Evolutionary conservation across 371 early-diverging fungal species (phyloP).

Genomic region (Mucor velutinosus): DNA sequence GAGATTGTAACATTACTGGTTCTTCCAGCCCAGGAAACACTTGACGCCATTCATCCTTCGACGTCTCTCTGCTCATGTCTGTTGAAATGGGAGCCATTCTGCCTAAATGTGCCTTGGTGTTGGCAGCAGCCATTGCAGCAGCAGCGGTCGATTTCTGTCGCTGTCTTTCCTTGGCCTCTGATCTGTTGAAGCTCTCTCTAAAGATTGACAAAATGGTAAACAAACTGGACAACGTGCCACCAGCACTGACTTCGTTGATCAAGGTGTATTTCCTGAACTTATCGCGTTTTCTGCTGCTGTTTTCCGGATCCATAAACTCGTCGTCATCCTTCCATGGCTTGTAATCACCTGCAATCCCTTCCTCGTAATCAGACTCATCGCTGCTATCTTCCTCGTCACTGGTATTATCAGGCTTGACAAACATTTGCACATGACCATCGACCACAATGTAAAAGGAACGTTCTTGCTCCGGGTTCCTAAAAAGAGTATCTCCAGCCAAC

Average conservation of each 20-base stretch:
- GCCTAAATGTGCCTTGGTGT: constrained; percentile 2
- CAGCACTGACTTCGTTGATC: constrained; percentile 86
- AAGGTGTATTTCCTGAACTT: constrained; percentile 68
- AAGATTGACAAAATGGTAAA: constrained; percentile 93
- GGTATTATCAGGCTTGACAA: constrained; percentile 51
- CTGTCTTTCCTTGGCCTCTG: constrained; percentile 51
- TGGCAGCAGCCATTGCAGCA: background rate
- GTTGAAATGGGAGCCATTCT: constrained; percentile 9
- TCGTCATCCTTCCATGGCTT: constrained; percentile 3
- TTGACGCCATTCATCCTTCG: constrained; percentile 44
- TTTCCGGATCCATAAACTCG: background rate
- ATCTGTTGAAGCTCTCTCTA: constrained; percentile 74
- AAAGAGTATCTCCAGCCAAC: constrained; percentile 85
- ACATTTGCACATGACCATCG: constrained; percentile 92
- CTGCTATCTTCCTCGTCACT: constrained; percentile 34
- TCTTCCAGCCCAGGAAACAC: constrained; percentile 50
- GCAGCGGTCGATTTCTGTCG: constrained; percentile 26
- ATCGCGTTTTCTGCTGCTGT: constrained; percentile 16
- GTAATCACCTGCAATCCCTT: constrained; percentile 13
- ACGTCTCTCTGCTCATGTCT: constrained; percentile 30
- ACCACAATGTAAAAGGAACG: constrained; percentile 92
- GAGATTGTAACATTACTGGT: background rate
- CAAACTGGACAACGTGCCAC: constrained; percentile 91
- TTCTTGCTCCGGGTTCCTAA: constrained; percentile 75
- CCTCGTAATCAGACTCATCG: constrained; percentile 15